These are phyloP conservation scores for Drechslerella stenobrocha DNA, from an alignment of 2,329 filamentous ascomycete species.

Conservation along the genomic window DNA sequence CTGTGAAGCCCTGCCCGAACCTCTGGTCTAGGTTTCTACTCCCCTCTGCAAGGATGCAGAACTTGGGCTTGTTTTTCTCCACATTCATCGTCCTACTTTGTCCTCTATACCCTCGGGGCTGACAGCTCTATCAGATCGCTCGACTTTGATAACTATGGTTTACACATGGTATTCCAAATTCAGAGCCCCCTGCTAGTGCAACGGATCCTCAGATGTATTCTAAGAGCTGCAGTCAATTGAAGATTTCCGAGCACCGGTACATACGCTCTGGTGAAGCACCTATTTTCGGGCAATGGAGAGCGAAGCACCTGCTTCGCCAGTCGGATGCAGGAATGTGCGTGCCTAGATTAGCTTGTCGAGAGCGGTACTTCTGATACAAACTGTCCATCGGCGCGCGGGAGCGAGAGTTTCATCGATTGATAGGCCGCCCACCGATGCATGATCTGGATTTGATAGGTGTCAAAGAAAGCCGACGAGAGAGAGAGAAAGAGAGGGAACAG, in stretches of 20 bases:
- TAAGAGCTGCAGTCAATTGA: background rate
- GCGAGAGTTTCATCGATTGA: constrained; percentile 24
- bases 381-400: constrained; percentile 45
- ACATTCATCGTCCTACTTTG: constrained; percentile 31
- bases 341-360: constrained; percentile 27
- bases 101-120: constrained; percentile 43
- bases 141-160: constrained; percentile 40
- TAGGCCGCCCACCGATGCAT: constrained; percentile 33
- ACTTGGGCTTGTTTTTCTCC: constrained; percentile 40
- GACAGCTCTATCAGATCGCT: constrained; percentile 47
- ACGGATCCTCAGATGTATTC: constrained; percentile 42
- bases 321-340: constrained; percentile 32
- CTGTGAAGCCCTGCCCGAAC: constrained; percentile 29
- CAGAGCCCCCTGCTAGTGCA: constrained; percentile 39
- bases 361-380: constrained; percentile 34
- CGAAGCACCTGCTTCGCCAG: constrained; percentile 30
- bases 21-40: constrained; percentile 37
- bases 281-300: constrained; percentile 8
- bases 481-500: constrained; percentile 11
- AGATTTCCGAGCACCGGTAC: constrained; percentile 6
- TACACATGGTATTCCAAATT: constrained; percentile 45
- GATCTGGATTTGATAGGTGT: constrained; percentile 48
- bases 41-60: constrained; percentile 29
- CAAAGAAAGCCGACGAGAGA: constrained; percentile 32
- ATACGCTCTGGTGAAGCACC: background rate